Conservation (phyloP, 2,329 filamentous ascomycete species). For the Sclerotinia glacialis region DNA sequence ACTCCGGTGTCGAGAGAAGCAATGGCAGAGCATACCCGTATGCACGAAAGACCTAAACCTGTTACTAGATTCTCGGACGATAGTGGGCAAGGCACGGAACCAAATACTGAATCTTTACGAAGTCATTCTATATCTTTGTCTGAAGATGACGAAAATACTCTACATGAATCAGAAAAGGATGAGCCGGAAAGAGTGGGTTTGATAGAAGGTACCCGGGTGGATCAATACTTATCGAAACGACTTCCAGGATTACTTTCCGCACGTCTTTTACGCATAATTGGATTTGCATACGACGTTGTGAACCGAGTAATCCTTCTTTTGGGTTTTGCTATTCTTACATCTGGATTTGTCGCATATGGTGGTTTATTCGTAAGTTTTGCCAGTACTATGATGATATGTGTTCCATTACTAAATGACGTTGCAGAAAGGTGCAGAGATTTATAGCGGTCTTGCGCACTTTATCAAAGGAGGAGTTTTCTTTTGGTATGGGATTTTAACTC, state of each 20-base stretch:
- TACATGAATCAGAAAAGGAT: slow-evolving; percentile 48
- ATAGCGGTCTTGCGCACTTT: slow-evolving; percentile 87
- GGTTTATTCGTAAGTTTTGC: slow-evolving; percentile 73
- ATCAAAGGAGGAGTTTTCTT: slow-evolving; percentile 95
- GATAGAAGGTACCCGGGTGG: slow-evolving; percentile 46
- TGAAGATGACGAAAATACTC: slow-evolving; percentile 40
- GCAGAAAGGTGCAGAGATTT: slow-evolving; percentile 63
- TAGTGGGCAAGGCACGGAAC: slow-evolving; percentile 70
- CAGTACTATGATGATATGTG: background rate
- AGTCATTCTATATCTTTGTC: slow-evolving; percentile 60
- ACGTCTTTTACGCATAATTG: slow-evolving; percentile 56
- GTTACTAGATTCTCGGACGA: slow-evolving; percentile 61
- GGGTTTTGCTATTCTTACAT: slow-evolving; percentile 69
- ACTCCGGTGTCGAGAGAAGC: slow-evolving; percentile 59
- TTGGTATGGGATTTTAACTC: slow-evolving; percentile 82
- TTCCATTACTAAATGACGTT: slow-evolving; percentile 20
- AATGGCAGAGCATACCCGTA: slow-evolving; percentile 51
- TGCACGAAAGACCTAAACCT: slow-evolving; percentile 41
- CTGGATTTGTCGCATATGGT: slow-evolving; percentile 72
- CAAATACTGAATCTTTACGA: slow-evolving; percentile 62
- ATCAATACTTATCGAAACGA: slow-evolving; percentile 52
- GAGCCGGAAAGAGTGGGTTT: slow-evolving; percentile 42
- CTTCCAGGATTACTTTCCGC: slow-evolving; percentile 55
- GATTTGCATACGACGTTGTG: slow-evolving; percentile 62
- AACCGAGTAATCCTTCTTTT: slow-evolving; percentile 76